Percentiles rank a stretch among this genome's conserved stretches.
Conservation (phyloP, 192 early-diverging fungal species). For the Radiomyces spectabilis region DNA sequence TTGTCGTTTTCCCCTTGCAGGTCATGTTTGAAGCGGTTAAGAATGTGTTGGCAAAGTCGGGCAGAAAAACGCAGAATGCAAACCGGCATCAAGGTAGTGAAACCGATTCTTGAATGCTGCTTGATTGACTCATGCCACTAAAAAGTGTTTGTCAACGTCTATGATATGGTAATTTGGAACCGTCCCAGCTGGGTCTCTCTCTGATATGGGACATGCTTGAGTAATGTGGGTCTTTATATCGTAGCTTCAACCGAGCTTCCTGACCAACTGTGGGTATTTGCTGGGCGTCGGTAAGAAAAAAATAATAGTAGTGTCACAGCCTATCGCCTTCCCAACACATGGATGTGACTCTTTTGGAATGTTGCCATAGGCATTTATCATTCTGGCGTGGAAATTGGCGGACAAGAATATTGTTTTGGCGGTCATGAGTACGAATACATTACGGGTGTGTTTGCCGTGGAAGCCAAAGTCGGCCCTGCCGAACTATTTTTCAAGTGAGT, state of each 20-base stretch:
- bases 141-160: conserved; percentile 25
- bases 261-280: conserved; percentile 12
- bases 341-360: no score
- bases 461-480: conserved; percentile 23
- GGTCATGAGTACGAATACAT: conserved; percentile 24
- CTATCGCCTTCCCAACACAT: neutral
- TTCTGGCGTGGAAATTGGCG: conserved; percentile 27
- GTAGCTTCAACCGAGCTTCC: conserved; percentile 19
- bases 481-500: conserved; percentile 12
- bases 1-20: neutral
- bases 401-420: conserved; percentile 30
- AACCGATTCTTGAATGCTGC: neutral
- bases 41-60: neutral
- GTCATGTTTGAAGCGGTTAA: neutral
- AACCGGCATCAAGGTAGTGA: conserved; percentile 4
- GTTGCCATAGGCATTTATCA: conserved; percentile 29
- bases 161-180: conserved; percentile 22
- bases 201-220: no score
- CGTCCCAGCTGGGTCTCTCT: neutral
- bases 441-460: conserved; percentile 29
- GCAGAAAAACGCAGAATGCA: neutral
- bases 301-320: neutral
- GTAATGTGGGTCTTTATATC: no score
- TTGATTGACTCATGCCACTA: neutral
- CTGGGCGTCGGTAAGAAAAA: conserved; percentile 17